Evolutionary conservation across 805 yeast genomes (phyloP).

Genomic region (Nakazawaea sp.): DNA sequence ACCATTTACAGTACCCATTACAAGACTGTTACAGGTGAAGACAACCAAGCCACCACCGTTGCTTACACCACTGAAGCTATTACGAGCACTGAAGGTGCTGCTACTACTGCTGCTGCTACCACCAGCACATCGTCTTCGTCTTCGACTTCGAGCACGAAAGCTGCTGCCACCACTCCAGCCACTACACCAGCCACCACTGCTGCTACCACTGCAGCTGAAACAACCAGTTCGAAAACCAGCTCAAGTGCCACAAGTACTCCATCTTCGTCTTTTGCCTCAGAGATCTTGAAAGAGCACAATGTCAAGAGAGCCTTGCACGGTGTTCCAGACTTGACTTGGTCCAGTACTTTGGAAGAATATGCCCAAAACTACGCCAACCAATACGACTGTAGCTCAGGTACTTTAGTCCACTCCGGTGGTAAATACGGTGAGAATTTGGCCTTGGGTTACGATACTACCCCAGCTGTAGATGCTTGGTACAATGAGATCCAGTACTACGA

Average conservation of each 20-base stretch:
- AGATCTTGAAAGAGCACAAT: conserved; percentile 58
- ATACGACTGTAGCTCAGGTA: conserved; percentile 54
- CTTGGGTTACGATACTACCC: conserved; percentile 51
- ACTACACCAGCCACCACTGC: conserved; percentile 14
- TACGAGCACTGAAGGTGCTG: conserved; percentile 2
- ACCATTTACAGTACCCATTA: conserved; percentile 3
- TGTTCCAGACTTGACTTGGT: conserved; percentile 52
- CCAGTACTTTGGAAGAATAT: conserved; percentile 37
- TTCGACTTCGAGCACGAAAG: conserved; percentile 13
- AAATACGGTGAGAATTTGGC: conserved; percentile 77
- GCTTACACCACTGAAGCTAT: conserved; percentile 10
- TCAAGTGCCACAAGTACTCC: conserved; percentile 13
- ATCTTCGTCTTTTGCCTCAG: conserved; percentile 17
- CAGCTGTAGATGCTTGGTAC: conserved; percentile 68
- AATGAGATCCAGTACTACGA: conserved; percentile 51
- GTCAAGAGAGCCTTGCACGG: conserved; percentile 47
- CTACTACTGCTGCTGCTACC: conserved; percentile 10
- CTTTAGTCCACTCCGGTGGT: conserved; percentile 56
- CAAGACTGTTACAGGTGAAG: conserved; percentile 7
- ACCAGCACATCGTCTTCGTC: conserved; percentile 9
- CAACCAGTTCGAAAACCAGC: conserved; percentile 13
- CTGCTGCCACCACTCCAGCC: conserved; percentile 13
- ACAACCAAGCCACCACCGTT: conserved; percentile 2
- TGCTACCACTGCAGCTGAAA: conserved; percentile 12
- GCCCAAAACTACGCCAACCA: conserved; percentile 55